Conservation (phyloP, 306 rosid species). For the Prunus mongolica region DNA sequence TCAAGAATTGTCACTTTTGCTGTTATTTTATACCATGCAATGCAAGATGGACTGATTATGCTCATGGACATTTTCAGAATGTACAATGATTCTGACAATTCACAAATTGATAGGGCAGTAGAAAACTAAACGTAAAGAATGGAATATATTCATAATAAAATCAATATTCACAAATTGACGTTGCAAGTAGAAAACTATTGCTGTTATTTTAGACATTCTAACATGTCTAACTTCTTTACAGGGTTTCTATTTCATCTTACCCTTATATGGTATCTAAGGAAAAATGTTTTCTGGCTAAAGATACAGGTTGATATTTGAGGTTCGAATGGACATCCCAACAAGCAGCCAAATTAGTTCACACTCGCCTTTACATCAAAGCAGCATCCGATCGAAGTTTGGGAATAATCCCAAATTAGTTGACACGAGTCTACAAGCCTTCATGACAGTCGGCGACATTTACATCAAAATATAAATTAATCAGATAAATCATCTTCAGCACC, state of each 20-base stretch:
- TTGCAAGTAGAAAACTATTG: background rate
- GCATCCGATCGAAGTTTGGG: constrained; percentile 11
- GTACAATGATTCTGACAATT: no score
- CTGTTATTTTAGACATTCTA: background rate
- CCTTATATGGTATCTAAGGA: constrained; percentile 20
- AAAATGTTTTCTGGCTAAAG: constrained; percentile 23
- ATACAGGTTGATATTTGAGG: background rate
- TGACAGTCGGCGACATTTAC: constrained; percentile 24
- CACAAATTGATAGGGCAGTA: no score
- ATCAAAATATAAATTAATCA: constrained; percentile 41
- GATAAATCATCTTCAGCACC: constrained; percentile 90
- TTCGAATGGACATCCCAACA: constrained; percentile 23
- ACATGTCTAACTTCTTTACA: constrained; percentile 33
- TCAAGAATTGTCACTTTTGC: no score
- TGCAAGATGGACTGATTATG: no score
- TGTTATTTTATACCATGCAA: no score
- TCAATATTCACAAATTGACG: background rate
- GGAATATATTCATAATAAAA: background rate
- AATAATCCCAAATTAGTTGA: constrained; percentile 7
- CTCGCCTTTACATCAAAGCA: constrained; percentile 17
- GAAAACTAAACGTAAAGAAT: background rate
- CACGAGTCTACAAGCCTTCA: constrained; percentile 16
- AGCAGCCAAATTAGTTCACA: constrained; percentile 10
- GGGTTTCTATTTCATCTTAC: constrained; percentile 16
- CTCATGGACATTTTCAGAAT: no score